phyloP scores from a whole-genome alignment of 345 rosid species.

The Crucihimalaya himalaica region DNA sequence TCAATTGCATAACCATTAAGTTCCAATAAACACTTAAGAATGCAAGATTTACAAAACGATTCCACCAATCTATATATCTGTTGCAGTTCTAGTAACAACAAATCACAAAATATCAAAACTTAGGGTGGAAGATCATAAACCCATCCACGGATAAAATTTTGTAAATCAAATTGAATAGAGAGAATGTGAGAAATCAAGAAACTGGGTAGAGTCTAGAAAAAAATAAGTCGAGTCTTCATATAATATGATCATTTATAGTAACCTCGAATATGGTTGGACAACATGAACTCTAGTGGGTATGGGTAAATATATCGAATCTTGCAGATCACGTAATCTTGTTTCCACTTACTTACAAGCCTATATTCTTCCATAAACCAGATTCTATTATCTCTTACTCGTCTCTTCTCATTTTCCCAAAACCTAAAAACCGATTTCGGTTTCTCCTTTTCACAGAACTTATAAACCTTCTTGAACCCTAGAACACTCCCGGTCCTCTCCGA shows the following conservation, averaged over 20 bases:
- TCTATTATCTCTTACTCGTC: constrained; percentile 1
- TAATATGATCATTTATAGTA: background rate
- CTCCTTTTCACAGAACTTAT: constrained; percentile 19
- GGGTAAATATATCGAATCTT: constrained; percentile 10
- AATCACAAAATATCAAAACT: background rate
- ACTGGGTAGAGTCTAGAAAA: background rate
- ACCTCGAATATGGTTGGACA: constrained; percentile 10
- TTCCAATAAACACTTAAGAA: background rate
- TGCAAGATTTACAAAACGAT: background rate
- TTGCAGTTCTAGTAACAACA: background rate
- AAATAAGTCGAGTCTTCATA: background rate
- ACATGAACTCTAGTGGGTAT: background rate
- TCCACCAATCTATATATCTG: background rate
- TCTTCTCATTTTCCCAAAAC: constrained; percentile 22
- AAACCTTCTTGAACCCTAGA: constrained; percentile 23
- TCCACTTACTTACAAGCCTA: constrained; percentile 14
- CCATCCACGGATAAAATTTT: no score
- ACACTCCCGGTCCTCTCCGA: background rate
- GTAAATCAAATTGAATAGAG: background rate
- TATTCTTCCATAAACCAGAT: constrained; percentile 27
- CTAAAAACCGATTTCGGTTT: background rate
- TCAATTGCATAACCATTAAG: background rate
- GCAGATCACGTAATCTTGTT: constrained; percentile 22
- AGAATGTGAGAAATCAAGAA: background rate
- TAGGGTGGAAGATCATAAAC: no score